These are phyloP conservation scores for Starmerella etchellsii DNA, from an alignment of 805 yeast species.

Conservation along the genomic window DNA sequence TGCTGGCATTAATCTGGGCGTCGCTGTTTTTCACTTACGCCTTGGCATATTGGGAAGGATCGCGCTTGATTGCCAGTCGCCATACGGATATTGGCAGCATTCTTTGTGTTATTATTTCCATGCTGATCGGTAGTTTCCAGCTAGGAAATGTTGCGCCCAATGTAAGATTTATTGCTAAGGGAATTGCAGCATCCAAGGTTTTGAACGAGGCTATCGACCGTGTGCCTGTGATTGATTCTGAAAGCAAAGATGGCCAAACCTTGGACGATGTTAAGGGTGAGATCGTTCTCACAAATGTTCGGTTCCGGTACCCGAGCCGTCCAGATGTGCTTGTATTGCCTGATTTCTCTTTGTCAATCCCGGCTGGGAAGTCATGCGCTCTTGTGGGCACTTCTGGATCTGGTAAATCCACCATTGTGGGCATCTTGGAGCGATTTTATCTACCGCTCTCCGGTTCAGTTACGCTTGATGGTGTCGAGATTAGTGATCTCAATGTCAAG, in stretches of 20 bases:
- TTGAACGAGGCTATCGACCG: conserved; percentile 35
- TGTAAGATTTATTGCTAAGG: conserved; percentile 28
- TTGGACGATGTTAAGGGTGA: conserved; percentile 38
- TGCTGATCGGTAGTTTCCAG: conserved; percentile 33
- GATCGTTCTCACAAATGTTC: conserved; percentile 67
- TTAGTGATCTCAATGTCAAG: conserved; percentile 56
- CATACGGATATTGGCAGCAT: conserved; percentile 27
- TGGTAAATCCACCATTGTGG: conserved; percentile 83
- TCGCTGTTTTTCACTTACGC: conserved; percentile 30
- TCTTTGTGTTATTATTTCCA: conserved; percentile 30
- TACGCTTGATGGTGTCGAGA: conserved; percentile 72
- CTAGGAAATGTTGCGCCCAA: conserved; percentile 33
- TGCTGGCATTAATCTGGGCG: conserved; percentile 31
- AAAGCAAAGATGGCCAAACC: conserved; percentile 22
- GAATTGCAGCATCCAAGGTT: conserved; percentile 31
- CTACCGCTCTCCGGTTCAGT: conserved; percentile 65
- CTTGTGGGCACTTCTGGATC: conserved; percentile 94
- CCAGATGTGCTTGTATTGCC: conserved; percentile 74
- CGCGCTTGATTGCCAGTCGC: conserved; percentile 28
- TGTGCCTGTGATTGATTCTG: conserved; percentile 30
- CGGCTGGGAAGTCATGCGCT: conserved; percentile 85
- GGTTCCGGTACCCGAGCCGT: conserved; percentile 67
- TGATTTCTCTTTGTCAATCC: conserved; percentile 63
- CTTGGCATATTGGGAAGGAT: conserved; percentile 34
- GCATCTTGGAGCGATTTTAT: conserved; percentile 78